Base-by-base conservation (phyloP, 1,139 yeast species). In the Kurtzmaniella quercitrusa region DNA sequence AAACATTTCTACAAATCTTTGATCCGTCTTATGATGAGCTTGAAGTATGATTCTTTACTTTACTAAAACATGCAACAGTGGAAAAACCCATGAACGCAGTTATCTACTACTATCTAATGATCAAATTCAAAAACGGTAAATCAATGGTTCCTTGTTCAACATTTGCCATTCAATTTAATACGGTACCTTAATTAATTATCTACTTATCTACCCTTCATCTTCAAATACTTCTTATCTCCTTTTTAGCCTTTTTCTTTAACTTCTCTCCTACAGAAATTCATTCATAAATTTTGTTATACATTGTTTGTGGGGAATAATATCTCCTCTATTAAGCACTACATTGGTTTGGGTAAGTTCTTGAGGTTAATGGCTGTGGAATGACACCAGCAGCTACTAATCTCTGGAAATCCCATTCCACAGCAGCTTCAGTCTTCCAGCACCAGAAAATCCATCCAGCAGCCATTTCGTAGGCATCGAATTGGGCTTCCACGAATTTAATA, bases 361-460 rank as follows among this genome's bases (percentile, higher is more conserved):
- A 76, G 47, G 66, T 62, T 46, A 88, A 64, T 31, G 97, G 97
- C 58, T 74, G 82, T 43, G 98, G 98, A 76, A 91, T 84, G 43
- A 89, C 59, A 21, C 81, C 86, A 46, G 73, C 60, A 34, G 65
- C 68, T 18, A 77, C 67, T 55, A 90, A 75, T 49, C 72, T 70
- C 47, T 73, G 69, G 63, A 86, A 73, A 66, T 88, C 95, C 98
- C 98, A 93, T 61, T 91, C 98, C 43, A 84, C 62, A 16, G 94
- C 79, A 54, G 67, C 64, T 62, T 93, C 98, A 25, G 95, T 85
- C 71, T 89, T 91, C 81, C 86, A 90, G 63, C 83, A 82, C 98
- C 97, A 93, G 72, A 85, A 87, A 48, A 90, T 74, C 90, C 95
- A 90, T 14, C 97, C 97, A 34, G 63, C 66, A 46, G 75, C 75